Evolutionary conservation across 1,284 basidiomycete genomes (phyloP), one percentile per base, ranked within the genome.

Genomic region (Boletellus sp.): DNA sequence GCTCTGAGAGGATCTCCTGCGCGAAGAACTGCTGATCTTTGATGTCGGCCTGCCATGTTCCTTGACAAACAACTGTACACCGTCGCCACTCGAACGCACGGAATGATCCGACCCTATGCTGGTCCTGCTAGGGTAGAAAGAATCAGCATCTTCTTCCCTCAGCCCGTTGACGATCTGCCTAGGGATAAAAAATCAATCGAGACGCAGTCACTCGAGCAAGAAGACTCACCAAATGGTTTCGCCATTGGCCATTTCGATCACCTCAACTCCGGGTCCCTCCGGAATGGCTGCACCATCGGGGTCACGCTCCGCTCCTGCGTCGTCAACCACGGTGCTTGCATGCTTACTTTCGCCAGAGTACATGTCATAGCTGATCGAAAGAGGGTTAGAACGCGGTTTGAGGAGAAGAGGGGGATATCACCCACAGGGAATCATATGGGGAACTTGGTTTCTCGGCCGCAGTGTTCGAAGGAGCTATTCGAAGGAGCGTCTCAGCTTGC

Each of bases 121-220:
- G 13, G 75, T 70, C 40, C 87, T 80, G 51, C 76, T 74, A 19
- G 74, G 76, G 57, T 85, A 85, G 53, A 77, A 66, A 36, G 81
- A 84, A 52, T 85, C 82, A 21, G 78, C 73, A 55, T 90, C 86
- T 22, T 83, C 84, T 41, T 88, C 85, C 30, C 87, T 82, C 53
- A 91, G 67, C 14, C 85, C 84, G 56, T 90, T 87, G 38, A 91
- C 85, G 53, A 91, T 87, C 48, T 82, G 83, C 86, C 86, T 89
- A 51, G n/a, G 41, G 50, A 51, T 50, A 37, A 35, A 20, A 26
- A 34, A n/a, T 53, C 20, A 45, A 32, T 23, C 29, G 45, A 45
- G 30, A 29, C 33, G 8, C 26, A n/a, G n/a, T n/a, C 39, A 35
- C 42, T 43, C 40, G 51, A 49, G 33, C 33, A 41, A 44, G 22